These are phyloP conservation scores for Yarrowia sp. DNA, from an alignment of 805 yeast species.

Conservation along the genomic window DNA sequence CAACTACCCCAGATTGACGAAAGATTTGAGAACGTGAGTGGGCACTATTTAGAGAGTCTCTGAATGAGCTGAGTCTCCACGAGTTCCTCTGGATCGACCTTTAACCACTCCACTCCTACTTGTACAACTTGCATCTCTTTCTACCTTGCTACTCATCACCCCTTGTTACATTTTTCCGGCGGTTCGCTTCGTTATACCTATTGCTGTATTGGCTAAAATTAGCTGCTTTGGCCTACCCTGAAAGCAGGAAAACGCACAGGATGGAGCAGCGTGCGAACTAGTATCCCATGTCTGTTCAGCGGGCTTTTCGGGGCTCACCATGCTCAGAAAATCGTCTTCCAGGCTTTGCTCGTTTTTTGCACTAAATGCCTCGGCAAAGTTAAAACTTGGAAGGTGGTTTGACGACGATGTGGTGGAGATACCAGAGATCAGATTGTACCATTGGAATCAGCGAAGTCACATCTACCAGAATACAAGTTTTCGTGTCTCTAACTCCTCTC, in stretches of 20 bases:
- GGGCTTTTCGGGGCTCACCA: neutral
- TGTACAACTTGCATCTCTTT: neutral
- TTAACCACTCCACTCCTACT: too few relatives aligned
- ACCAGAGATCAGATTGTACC: fast-evolving
- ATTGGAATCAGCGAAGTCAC: too few relatives aligned
- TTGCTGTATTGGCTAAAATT: constrained; percentile 1
- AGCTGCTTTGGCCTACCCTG: neutral
- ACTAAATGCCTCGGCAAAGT: constrained; percentile 16
- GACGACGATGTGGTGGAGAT: neutral
- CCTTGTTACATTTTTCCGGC: constrained; percentile 19
- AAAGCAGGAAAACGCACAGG: too few relatives aligned
- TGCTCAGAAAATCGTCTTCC: neutral
- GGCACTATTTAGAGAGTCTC: too few relatives aligned
- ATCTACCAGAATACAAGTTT: too few relatives aligned
- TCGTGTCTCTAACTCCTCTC: too few relatives aligned
- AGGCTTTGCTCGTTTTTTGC: constrained; percentile 20
- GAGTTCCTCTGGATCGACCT: too few relatives aligned
- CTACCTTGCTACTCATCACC: neutral
- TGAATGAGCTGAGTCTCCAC: too few relatives aligned
- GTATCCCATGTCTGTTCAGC: too few relatives aligned
- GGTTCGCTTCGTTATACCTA: constrained; percentile 7
- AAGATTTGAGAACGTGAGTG: too few relatives aligned
- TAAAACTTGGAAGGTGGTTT: neutral
- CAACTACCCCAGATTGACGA: too few relatives aligned
- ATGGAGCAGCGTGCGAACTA: too few relatives aligned